A percentile compares a stretch with the other conserved stretches of the same genome.
phyloP scores from a whole-genome alignment of 306 rosid genomes.

The cucumber (Cucumis sativus) region Cucumber_9930_V3 NC_026655.2:25589001-25589500 shows the following conservation, averaged over 20 bases:
- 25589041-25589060: conserved; percentile 77
- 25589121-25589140: background rate
- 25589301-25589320: too few relatives aligned
- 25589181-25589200: background rate
- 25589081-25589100: conserved; percentile 86
- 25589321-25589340: too few relatives aligned
- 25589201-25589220: background rate
- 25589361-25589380: too few relatives aligned
- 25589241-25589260: background rate
- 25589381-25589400: too few relatives aligned
- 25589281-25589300: too few relatives aligned
- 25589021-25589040: conserved; percentile 68
- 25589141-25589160: background rate
- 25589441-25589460: too few relatives aligned
- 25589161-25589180: background rate
- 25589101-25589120: conserved; percentile 44
- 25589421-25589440: too few relatives aligned
- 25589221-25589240: background rate
- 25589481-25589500: too few relatives aligned
- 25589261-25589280: background rate
- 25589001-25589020: conserved; percentile 76
- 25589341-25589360: too few relatives aligned
- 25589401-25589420: too few relatives aligned
- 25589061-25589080: conserved; percentile 75
- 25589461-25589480: too few relatives aligned